These are phyloP conservation scores for Cavenderia fasciculata DNA, from an alignment of 78 protist genomes.

Conservation along the genomic window DNA sequence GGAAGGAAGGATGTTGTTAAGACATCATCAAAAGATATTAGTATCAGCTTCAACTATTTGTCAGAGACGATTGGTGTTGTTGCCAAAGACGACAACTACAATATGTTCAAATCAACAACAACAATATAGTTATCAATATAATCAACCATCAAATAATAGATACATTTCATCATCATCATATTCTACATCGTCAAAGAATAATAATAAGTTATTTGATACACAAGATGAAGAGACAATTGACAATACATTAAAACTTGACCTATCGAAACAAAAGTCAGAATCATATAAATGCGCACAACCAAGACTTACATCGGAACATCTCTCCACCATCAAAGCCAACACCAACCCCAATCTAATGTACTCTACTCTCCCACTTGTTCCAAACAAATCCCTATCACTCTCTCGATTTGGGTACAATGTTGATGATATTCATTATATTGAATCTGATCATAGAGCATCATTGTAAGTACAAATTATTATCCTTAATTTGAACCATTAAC, in stretches of 20 bases:
- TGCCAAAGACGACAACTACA: too few species aligned
- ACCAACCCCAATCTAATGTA: not conserved
- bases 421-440: constrained; percentile 8
- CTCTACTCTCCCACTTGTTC: not conserved
- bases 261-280: too few species aligned
- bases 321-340: not conserved
- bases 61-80: too few species aligned
- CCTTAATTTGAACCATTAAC: not conserved
- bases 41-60: too few species aligned
- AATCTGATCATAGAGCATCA: constrained; percentile 32
- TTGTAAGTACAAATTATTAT: constrained; percentile 21
- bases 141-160: too few species aligned
- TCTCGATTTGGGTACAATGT: not conserved
- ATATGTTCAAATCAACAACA: too few species aligned
- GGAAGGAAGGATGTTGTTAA: too few species aligned
- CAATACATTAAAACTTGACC: not conserved
- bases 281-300: not conserved
- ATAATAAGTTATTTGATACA: not conserved
- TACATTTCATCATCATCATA: too few species aligned
- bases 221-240: not conserved
- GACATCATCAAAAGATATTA: too few species aligned
- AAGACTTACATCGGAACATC: not conserved
- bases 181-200: too few species aligned
- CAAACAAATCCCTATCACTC: too few species aligned
- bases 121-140: too few species aligned